A percentile compares a stretch with the other conserved stretches of the same genome.
These are phyloP conservation scores for Saccharomyces uvarum DNA, from an alignment of 1,139 yeast genomes.

Conservation along the genomic window DNA sequence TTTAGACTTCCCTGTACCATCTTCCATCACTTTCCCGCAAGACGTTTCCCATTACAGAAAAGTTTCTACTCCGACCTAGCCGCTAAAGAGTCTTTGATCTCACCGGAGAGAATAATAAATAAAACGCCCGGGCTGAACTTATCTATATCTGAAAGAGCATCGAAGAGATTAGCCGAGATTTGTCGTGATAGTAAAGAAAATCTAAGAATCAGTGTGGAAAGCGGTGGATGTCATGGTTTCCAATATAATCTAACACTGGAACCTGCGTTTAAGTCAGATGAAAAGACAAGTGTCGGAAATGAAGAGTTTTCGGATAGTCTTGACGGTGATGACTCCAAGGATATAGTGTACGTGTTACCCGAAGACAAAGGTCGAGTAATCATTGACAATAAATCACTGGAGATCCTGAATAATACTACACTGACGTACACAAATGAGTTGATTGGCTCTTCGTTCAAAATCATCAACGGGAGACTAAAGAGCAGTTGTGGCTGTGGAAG, in stretches of 20 bases:
- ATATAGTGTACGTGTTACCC: slow-evolving; percentile 20
- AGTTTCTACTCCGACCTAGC: neutral
- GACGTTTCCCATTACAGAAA: neutral
- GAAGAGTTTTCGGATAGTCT: slow-evolving; percentile 50
- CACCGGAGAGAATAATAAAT: slow-evolving; percentile 23
- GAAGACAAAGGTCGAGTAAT: slow-evolving; percentile 39
- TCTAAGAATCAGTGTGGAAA: slow-evolving; percentile 73
- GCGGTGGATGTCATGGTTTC: slow-evolving; percentile 98
- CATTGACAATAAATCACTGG: slow-evolving; percentile 73
- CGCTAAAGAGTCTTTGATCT: slow-evolving; percentile 12
- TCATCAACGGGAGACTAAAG: slow-evolving; percentile 78
- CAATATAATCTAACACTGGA: slow-evolving; percentile 73
- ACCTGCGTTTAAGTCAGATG: slow-evolving; percentile 26
- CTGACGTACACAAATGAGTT: slow-evolving; percentile 86
- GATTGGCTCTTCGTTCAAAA: slow-evolving; percentile 90
- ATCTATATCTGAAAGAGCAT: slow-evolving; percentile 41
- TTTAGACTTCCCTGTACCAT: neutral
- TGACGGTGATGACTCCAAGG: slow-evolving; percentile 44
- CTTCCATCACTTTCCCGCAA: neutral
- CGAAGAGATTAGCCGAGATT: slow-evolving; percentile 48
- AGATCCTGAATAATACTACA: slow-evolving; percentile 76
- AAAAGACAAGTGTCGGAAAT: slow-evolving; percentile 34
- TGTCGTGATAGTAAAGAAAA: slow-evolving; percentile 49
- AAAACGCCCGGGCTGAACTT: slow-evolving; percentile 26
- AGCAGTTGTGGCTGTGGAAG: slow-evolving; percentile 97